Base-by-base conservation (phyloP, 1,284 basidiomycete species). In the Ceratobasidium sp. region DNA sequence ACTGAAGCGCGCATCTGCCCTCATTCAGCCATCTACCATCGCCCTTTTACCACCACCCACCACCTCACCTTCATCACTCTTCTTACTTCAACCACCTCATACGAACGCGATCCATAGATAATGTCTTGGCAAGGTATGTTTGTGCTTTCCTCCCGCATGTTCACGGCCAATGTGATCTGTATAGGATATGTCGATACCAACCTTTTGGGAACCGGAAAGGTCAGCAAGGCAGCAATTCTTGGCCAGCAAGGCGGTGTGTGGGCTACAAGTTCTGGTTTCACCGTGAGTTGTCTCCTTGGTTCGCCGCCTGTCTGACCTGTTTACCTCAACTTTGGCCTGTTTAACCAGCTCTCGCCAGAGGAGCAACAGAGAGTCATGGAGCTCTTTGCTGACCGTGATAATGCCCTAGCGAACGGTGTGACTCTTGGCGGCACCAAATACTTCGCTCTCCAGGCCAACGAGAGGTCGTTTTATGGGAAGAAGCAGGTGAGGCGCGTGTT, bases 121-220 rank as follows among this genome's bases (percentile, higher is more conserved):
- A 89, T 89, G 88, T 88, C 88, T 82, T 89, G 88, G 88, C 86
- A 88, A 85, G 80, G 88, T 89, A 79, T 76, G 80, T 51, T 19
- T 57, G n/a, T 22, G 54, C 44, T 22, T 62, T 37, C 43, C 1
- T 44, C 8, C 22, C 46, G 9, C 32, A 13, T 32, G 17, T 43
- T 64, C 40, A 13, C n/a, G 15, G 54, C 54, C 59, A 37, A 70
- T 57, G 43, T n/a, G 64, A 65, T 44, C 29, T 73, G 56, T 76
- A 34, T 82, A 96, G 95, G 86, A 77, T 97, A 97, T 87, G 94
- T 98, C 83, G 95, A 98, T 85, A 85, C 86, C 82, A 92, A 96
- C 83, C 90, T 98, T 78, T 84, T 97, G 79, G 93, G 90, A 40
- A 92, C 87, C 76, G 91, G 91, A 81, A 94, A 91, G 85, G 87